These are phyloP conservation scores for Protea cynaroides DNA, from an alignment of 164 flowering plant species.

Conservation along the genomic window DNA sequence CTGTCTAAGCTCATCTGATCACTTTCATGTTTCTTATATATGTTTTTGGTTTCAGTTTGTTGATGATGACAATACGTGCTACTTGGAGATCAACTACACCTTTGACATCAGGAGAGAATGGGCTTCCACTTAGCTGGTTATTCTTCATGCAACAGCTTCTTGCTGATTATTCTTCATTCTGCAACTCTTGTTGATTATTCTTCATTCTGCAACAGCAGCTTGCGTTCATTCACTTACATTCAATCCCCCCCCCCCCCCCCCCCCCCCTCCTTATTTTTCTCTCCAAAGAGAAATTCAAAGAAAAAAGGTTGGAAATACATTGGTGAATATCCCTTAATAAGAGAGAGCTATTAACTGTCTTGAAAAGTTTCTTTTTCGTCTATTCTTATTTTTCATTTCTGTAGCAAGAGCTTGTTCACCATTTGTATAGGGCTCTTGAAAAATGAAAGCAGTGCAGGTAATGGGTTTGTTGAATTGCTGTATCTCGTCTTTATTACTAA, in stretches of 20 bases:
- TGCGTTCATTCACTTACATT: not conserved
- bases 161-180: not conserved
- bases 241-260: too few relatives aligned
- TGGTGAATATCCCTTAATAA: not conserved
- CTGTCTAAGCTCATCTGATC: too few relatives aligned
- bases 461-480: constrained; percentile 4
- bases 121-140: constrained; percentile 16
- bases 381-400: constrained; percentile 1
- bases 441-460: not conserved
- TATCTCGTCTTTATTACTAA: not conserved
- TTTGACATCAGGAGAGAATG: constrained; percentile 37
- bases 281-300: not conserved
- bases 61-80: constrained; percentile 38
- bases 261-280: too few relatives aligned
- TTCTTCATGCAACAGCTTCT: too few relatives aligned
- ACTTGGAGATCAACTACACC: constrained; percentile 38
- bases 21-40: not conserved
- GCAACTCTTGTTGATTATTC: too few relatives aligned
- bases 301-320: not conserved
- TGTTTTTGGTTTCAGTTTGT: constrained; percentile 24
- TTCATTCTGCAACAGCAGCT: not conserved
- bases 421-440: not conserved
- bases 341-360: constrained; percentile 7
- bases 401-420: not conserved
- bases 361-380: not conserved